Conservation (phyloP, 2,329 filamentous ascomycete genomes). For the Fusarium sp. region DNA sequence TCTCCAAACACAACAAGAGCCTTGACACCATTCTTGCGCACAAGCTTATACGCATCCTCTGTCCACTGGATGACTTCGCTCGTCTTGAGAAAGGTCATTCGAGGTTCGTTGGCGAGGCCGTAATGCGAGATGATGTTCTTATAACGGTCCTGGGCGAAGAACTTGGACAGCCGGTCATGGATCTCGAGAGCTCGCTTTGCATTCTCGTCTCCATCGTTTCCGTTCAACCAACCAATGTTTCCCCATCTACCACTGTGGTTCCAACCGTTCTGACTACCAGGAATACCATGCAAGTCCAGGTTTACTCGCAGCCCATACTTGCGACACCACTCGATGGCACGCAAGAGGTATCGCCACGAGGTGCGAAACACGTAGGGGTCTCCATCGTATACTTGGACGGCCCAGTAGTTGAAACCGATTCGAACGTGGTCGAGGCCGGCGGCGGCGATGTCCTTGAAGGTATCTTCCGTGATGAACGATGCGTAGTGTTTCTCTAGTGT, state of each 20-base stretch:
- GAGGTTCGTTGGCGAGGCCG: slow-evolving; percentile 93
- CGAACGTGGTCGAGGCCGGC: slow-evolving; percentile 97
- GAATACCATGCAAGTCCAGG: slow-evolving; percentile 90
- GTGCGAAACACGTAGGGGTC: slow-evolving; percentile 91
- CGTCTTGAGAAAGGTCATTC: slow-evolving; percentile 80
- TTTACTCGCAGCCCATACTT: slow-evolving; percentile 94
- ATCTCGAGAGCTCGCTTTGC: slow-evolving; percentile 85
- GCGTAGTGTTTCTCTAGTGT: slow-evolving; percentile 93
- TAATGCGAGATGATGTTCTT: slow-evolving; percentile 93
- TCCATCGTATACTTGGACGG: slow-evolving; percentile 82
- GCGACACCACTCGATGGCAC: slow-evolving; percentile 92
- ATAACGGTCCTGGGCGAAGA: slow-evolving; percentile 95
- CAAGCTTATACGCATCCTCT: slow-evolving; percentile 74
- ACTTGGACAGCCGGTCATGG: slow-evolving; percentile 86
- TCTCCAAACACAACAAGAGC: slow-evolving; percentile 88
- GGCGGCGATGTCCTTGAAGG: slow-evolving; percentile 84
- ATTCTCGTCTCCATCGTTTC: slow-evolving; percentile 84
- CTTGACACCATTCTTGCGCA: slow-evolving; percentile 81
- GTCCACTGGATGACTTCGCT: slow-evolving; percentile 84
- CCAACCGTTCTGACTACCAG: slow-evolving; percentile 97
- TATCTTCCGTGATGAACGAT: slow-evolving; percentile 85
- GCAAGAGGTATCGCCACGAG: slow-evolving; percentile 92
- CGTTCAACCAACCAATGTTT: slow-evolving; percentile 87
- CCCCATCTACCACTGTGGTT: slow-evolving; percentile 93
- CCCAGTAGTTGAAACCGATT: slow-evolving; percentile 97